Base-by-base conservation (phyloP, 768 basidiomycete genomes). In the Mycena galericulata region DNA sequence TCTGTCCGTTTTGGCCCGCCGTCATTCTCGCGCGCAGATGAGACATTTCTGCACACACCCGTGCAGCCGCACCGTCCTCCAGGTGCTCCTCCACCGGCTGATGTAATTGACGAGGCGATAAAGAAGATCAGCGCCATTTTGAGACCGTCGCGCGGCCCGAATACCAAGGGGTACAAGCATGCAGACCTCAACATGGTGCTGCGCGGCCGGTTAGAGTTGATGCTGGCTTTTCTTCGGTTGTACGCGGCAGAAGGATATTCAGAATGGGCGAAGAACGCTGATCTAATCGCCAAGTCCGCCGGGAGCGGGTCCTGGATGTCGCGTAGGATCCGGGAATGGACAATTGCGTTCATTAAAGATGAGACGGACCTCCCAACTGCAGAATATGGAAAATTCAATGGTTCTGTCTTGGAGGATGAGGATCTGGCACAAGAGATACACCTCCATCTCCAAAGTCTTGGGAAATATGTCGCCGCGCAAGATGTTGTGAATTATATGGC, bases 401-500 rank as follows among this genome's bases (percentile, higher is more conserved):
- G 51, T 4, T 54, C 51, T n/a, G 51, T 54, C 1, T 22, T 54
- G 9, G 34, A 54, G 51, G 51, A 54, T 20, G n/a, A 54, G 36
- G 51, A 54, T 54, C n/a, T 54, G 8, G 51, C 51, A 2, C 51
- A 54, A 34, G 51, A 54, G 24, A 20, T 54, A 6, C 51, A 54
- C 17, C n/a, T 54, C 5, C 34, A 54, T 22, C 51, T 54, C 2
- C 51, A 54, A 22, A n/a, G 34, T 11, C 18, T 54, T 36, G 51
- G 51, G 18, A n/a, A n/a, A 22, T 54, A 22, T 24, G n/a, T 54
- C 12, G 32, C 51, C 6, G 51, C 51, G 5, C 51, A 54, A 54
- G 69, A 62, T n/a, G 43, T 70, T 45, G 62, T 68, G 10, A 34
- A 27, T 10, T 70, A 62, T 30, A 32, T 73, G 66, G 63, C 43